phyloP scores from a whole-genome alignment of 2,329 filamentous ascomycete genomes.

The Penicillium concentricum region DNA sequence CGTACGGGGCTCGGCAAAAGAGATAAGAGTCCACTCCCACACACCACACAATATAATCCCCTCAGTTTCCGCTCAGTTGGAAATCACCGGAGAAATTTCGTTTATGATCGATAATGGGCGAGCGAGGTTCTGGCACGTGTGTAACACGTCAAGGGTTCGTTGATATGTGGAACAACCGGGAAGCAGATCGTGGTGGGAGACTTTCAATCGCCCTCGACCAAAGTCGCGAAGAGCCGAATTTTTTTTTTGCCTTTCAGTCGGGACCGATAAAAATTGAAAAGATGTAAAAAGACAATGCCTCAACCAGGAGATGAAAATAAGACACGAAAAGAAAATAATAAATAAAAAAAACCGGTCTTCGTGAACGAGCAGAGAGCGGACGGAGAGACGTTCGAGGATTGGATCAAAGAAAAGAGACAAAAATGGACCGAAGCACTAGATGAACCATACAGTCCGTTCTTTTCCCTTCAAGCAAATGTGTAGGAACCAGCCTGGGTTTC shows the following conservation, averaged over 20 bases:
- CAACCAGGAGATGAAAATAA: conserved; percentile 13
- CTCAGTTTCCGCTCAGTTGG: conserved; percentile 1
- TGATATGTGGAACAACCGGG: conserved; percentile 2
- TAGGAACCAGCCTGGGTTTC: conserved; percentile 27
- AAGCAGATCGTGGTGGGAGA: conserved; percentile 3
- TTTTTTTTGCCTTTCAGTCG: neutral
- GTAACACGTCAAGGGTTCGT: neutral
- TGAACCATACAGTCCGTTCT: neutral
- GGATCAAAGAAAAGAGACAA: conserved; percentile 4
- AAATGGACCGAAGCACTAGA: neutral
- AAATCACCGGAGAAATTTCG: neutral
- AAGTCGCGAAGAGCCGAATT: conserved; percentile 5
- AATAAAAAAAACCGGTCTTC: conserved; percentile 5
- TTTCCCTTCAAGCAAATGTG: neutral
- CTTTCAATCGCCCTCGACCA: conserved; percentile 4
- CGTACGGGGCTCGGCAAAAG: conserved; percentile 11
- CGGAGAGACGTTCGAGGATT: conserved; percentile 1
- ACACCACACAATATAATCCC: conserved; percentile 11
- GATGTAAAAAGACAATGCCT: conserved; percentile 12
- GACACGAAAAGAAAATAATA: conserved; percentile 3
- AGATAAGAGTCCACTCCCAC: conserved; percentile 9
- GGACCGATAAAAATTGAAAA: conserved; percentile 2
- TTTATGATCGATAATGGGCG: neutral
- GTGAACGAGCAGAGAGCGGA: neutral
- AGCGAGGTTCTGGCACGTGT: neutral